A percentile compares a stretch with the other conserved stretches of the same genome.
Conservation (phyloP, 176 grass and related monocot species). For the Oryza brachyantha region DNA sequence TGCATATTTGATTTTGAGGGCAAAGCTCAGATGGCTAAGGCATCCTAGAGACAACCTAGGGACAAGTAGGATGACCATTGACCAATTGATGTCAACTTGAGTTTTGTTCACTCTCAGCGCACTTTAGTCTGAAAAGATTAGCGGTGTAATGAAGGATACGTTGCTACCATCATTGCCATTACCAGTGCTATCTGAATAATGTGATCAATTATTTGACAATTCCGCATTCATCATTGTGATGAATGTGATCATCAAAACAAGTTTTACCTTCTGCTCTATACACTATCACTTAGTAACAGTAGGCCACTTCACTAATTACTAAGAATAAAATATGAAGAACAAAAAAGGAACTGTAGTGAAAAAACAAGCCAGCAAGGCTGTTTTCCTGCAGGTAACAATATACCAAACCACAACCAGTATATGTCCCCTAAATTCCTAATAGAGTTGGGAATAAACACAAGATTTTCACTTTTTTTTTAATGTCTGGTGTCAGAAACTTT, state of each 20-base stretch:
- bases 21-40: slow-evolving; percentile 27
- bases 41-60: slow-evolving; percentile 44
- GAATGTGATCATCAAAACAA: background rate
- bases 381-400: background rate
- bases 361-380: background rate
- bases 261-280: background rate
- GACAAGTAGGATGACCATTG: slow-evolving; percentile 38
- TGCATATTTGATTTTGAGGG: slow-evolving; percentile 21
- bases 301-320: background rate
- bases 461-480: background rate
- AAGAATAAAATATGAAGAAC: background rate
- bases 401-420: background rate
- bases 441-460: background rate
- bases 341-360: background rate
- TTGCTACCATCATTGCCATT: background rate
- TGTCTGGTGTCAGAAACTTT: background rate
- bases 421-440: background rate
- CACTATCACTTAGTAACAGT: background rate
- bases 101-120: background rate
- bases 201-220: background rate
- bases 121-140: slow-evolving; percentile 14
- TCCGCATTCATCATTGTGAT: background rate
- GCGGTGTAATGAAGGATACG: background rate
- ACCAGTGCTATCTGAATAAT: background rate
- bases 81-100: slow-evolving; percentile 33